Conservation (phyloP, 306 rosid species). For the Sindora glabra region DNA sequence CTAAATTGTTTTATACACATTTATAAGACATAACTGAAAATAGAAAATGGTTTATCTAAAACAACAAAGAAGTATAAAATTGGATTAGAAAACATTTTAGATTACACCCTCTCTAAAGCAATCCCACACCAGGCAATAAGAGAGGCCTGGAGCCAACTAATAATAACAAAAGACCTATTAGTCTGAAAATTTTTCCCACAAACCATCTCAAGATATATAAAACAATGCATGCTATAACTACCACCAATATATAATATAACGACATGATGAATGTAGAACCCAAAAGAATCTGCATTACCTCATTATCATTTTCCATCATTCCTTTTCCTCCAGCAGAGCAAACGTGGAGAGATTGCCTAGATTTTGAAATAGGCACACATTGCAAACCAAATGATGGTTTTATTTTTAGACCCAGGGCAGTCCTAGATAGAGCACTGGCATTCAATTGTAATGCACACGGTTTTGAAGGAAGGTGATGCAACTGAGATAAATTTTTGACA, state of each 20-base stretch:
- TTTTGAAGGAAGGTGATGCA: conserved; percentile 8
- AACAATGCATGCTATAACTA: neutral
- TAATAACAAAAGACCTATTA: neutral
- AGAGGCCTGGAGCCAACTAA: neutral
- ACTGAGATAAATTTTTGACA: conserved; percentile 1
- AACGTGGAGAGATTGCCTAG: conserved; percentile 23
- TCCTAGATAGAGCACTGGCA: conserved; percentile 12
- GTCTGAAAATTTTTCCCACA: neutral
- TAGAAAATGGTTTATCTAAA: too few relatives aligned
- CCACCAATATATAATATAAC: neutral
- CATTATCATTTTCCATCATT: conserved; percentile 33
- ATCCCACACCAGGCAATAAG: neutral
- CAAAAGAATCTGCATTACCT: conserved; percentile 26
- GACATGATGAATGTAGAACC: neutral
- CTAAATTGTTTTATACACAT: too few relatives aligned
- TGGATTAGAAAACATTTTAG: too few relatives aligned
- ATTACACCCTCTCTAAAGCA: too few relatives aligned
- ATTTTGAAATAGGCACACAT: conserved; percentile 22
- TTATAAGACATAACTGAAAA: too few relatives aligned
- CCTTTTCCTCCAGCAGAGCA: conserved; percentile 52
- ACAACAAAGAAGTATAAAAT: too few relatives aligned
- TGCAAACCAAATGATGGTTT: conserved; percentile 18
- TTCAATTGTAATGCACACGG: neutral
- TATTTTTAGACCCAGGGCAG: neutral
- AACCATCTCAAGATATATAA: neutral